phyloP scores from a whole-genome alignment of 108 stramenopile species.

The Epipyxis sp. region DNA sequence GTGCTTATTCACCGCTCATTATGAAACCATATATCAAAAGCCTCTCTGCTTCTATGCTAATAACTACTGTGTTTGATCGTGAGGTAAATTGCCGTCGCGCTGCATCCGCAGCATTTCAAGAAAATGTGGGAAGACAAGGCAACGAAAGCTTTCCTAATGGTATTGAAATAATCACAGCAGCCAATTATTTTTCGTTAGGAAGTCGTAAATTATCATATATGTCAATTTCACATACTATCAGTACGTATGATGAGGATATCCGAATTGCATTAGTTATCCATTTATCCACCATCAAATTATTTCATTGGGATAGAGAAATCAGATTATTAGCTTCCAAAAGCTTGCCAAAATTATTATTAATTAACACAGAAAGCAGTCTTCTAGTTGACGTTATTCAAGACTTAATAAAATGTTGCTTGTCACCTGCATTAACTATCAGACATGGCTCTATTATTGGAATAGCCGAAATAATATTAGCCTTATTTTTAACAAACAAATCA shows the following conservation, averaged over 20 bases:
- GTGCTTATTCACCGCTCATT: slow-evolving; percentile 82
- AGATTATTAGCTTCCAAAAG: slow-evolving; percentile 69
- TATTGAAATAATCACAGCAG: slow-evolving; percentile 83
- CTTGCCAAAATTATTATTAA: slow-evolving; percentile 65
- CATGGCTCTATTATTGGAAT: slow-evolving; percentile 45
- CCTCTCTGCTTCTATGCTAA: slow-evolving; percentile 70
- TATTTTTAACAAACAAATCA: slow-evolving; percentile 41
- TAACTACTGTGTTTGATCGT: slow-evolving; percentile 88
- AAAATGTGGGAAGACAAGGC: slow-evolving; percentile 65
- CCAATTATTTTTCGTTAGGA: slow-evolving; percentile 93
- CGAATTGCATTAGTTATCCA: slow-evolving; percentile 70
- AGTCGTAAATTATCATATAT: slow-evolving; percentile 78
- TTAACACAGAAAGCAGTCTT: slow-evolving; percentile 75
- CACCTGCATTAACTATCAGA: slow-evolving; percentile 31
- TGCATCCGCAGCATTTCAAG: slow-evolving; percentile 96
- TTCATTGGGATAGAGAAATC: slow-evolving; percentile 86
- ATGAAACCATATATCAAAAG: slow-evolving; percentile 63
- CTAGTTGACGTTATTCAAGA: slow-evolving; percentile 57
- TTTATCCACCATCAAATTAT: slow-evolving; percentile 66
- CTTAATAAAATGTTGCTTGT: background rate
- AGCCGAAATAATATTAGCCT: slow-evolving; percentile 32
- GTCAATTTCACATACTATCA: slow-evolving; percentile 64
- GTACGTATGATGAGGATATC: slow-evolving; percentile 71
- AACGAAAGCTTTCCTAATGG: slow-evolving; percentile 84
- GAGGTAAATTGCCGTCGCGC: slow-evolving; percentile 96